Base-by-base conservation (phyloP, 306 rosid genomes). In the Geum urbanum region DNA sequence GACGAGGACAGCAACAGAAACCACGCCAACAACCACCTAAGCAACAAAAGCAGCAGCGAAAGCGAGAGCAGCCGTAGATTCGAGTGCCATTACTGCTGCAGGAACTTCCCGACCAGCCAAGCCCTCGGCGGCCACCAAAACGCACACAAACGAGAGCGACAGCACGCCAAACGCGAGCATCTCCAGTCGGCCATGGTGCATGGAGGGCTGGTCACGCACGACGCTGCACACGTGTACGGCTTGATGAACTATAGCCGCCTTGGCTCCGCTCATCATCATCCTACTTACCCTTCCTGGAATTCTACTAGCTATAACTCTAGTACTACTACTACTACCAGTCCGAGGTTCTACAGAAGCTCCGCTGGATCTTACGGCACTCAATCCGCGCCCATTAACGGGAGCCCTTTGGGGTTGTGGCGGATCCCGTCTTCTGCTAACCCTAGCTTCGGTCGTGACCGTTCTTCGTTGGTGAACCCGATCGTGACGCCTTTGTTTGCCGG, bases 111-210 rank as follows among this genome's bases (percentile, higher is more conserved):
- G 0, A 92, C 96, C 7, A 90, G 96, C 1, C 98, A 92, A 72
- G 98, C 98, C 46, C 77, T 92, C 27, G 98, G 98, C 5, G 98
- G 98, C 14, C 98, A 92, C 80, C 98, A 92, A 71, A 92, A 92
- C 81, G 98, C 98, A 0, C 98, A 92, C 69, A 92, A 92, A 84
- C 69, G 98, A 66, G 98, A 92, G 74, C 82, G 98, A 0, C 96
- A 92, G 66, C 92, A 89, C 74, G 98, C 98, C 2, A 92, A 92
- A 78, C 85, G 96, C 5, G 91, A 87, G 13, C 96, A 92, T 75
- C 92, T 92, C 53, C 97, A 91, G 77, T 87, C 96, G 2, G 81
- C 94, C 16, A 82, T 86, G 82, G 89, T 78, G 32, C 91, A 87
- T 64, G 76, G 84, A 20, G 79, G 82, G 22, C 13, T 68, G 50